A percentile compares a stretch with the other conserved stretches of the same genome.
phyloP scores from a whole-genome alignment of 116 monocot species.

The Iris pallida region DNA sequence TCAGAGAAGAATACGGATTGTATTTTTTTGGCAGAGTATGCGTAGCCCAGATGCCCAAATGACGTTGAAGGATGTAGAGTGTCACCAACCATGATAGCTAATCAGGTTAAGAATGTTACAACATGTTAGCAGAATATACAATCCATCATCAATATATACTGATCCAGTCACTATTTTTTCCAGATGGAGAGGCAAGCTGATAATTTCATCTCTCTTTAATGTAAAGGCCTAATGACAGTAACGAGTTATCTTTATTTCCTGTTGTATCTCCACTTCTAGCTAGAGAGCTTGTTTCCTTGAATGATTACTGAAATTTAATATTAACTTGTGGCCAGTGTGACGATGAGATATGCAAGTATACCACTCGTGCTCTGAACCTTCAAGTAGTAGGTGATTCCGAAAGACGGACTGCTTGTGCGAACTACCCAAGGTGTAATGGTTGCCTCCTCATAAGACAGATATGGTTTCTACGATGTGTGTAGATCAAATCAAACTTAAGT shows the following conservation, averaged over 20 bases:
- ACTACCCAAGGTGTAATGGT: constrained; percentile 85
- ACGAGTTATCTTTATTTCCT: constrained; percentile 3
- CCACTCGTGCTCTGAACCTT: constrained; percentile 56
- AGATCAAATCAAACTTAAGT: background rate
- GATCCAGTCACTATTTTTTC: constrained; percentile 2
- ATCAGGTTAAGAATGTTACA: too few relatives aligned
- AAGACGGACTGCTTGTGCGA: constrained; percentile 85
- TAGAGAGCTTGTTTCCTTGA: background rate
- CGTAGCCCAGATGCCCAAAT: constrained; percentile 73
- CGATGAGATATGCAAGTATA: constrained; percentile 81
- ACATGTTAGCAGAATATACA: too few relatives aligned
- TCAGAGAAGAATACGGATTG: constrained; percentile 20
- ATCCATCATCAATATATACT: too few relatives aligned
- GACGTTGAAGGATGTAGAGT: constrained; percentile 49
- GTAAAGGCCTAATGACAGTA: constrained; percentile 76
- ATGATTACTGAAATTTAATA: background rate
- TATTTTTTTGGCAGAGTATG: constrained; percentile 67
- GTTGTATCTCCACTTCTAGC: background rate
- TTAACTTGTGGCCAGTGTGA: constrained; percentile 53
- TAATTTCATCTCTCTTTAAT: constrained; percentile 63
- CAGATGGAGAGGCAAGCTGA: constrained; percentile 93
- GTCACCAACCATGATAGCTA: constrained; percentile 68
- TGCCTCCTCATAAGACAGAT: constrained; percentile 76
- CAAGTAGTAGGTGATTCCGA: constrained; percentile 79
- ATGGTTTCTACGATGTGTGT: background rate